Evolutionary conservation across 768 basidiomycete genomes (phyloP).

Genomic region (Amanita exitialis): DNA sequence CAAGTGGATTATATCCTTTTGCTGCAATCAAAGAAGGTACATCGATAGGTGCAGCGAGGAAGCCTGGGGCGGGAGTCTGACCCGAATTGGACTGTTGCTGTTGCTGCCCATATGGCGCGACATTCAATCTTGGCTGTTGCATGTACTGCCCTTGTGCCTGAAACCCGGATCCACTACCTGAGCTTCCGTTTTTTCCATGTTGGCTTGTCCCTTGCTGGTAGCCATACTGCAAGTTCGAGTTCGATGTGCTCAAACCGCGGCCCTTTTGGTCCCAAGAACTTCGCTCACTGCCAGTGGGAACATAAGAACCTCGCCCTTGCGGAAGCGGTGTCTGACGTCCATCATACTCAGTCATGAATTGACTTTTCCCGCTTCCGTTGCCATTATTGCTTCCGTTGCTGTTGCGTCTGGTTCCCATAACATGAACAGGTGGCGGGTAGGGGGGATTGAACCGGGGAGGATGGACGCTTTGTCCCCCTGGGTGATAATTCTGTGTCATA

Average conservation of each 20-base stretch:
- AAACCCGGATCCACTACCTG: slow-evolving; percentile 52
- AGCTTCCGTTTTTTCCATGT: slow-evolving; percentile 21
- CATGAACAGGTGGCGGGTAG: slow-evolving; percentile 36
- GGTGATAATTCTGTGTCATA: slow-evolving; percentile 23
- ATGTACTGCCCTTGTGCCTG: slow-evolving; percentile 47
- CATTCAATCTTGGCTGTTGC: slow-evolving; percentile 33
- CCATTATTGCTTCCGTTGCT: slow-evolving; percentile 23
- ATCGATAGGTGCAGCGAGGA: slow-evolving; percentile 66
- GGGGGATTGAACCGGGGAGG: slow-evolving; percentile 63
- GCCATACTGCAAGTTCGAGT: slow-evolving; percentile 57
- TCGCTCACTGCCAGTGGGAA: slow-evolving; percentile 5
- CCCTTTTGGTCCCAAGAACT: slow-evolving; percentile 62
- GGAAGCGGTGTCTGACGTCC: slow-evolving; percentile 52
- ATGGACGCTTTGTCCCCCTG: slow-evolving; percentile 41
- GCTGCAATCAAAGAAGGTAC: slow-evolving; percentile 75
- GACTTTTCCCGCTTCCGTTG: slow-evolving; percentile 29
- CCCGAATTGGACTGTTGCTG: slow-evolving; percentile 17
- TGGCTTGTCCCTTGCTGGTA: slow-evolving; percentile 37
- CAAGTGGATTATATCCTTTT: slow-evolving; percentile 87
- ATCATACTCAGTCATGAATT: slow-evolving; percentile 54
- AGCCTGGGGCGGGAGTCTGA: slow-evolving; percentile 33
- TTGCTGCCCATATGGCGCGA: slow-evolving; percentile 23
- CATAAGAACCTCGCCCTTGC: slow-evolving; percentile 34
- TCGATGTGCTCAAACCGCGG: slow-evolving; percentile 48
- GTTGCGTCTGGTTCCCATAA: slow-evolving; percentile 26